These are phyloP conservation scores for Stemphylium lycopersici DNA, from an alignment of 2,329 filamentous ascomycete species.

Conservation along the genomic window DNA sequence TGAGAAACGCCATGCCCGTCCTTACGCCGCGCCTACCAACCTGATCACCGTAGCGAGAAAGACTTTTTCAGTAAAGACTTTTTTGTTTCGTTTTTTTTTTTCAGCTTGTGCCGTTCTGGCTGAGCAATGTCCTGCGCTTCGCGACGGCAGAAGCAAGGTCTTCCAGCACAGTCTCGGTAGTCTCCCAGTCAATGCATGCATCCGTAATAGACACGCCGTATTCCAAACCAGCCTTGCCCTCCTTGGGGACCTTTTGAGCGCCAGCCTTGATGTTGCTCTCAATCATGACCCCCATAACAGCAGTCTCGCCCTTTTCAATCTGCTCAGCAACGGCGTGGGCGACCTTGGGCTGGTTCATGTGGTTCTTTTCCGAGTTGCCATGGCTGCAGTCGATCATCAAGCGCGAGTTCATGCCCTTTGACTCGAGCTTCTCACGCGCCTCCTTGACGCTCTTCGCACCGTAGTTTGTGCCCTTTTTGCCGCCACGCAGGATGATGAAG, in stretches of 20 bases:
- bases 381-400: conserved; percentile 99
- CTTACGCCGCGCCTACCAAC: conserved; percentile 7
- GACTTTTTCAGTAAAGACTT: too few species aligned
- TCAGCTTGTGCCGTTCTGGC: conserved; percentile 38
- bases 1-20: conserved; percentile 7
- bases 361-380: conserved; percentile 93
- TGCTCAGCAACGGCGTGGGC: conserved; percentile 81
- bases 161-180: conserved; percentile 80
- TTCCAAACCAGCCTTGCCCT: conserved; percentile 83
- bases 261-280: conserved; percentile 97
- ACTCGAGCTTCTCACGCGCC: conserved; percentile 77
- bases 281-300: conserved; percentile 98
- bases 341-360: conserved; percentile 97
- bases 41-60: neutral
- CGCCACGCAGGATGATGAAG: conserved; percentile 93
- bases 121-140: conserved; percentile 65
- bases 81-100: conserved; percentile 2
- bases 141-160: conserved; percentile 80
- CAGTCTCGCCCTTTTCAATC: conserved; percentile 80
- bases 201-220: conserved; percentile 98
- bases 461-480: conserved; percentile 93
- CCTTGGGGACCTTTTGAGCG: conserved; percentile 86
- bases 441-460: conserved; percentile 82
- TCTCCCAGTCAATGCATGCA: conserved; percentile 93
- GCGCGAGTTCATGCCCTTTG: conserved; percentile 74